Percentiles rank a stretch among this genome's conserved stretches.
These are phyloP conservation scores for Excoecaria cochinchinensis DNA, from an alignment of 345 rosid genomes.

Conservation along the genomic window DNA sequence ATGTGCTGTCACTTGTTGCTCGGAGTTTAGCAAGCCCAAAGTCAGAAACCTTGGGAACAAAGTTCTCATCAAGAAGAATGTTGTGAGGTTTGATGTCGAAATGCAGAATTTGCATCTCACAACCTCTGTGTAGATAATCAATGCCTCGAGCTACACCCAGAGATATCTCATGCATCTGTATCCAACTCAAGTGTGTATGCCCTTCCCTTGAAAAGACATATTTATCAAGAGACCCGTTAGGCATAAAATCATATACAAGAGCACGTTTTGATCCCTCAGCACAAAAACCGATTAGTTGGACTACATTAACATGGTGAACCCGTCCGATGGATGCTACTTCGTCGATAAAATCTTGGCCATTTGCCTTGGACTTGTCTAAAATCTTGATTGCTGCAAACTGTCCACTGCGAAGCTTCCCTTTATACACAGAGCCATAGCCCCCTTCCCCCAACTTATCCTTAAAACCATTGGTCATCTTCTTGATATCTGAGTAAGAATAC, in stretches of 20 bases:
- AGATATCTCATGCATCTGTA: constrained; percentile 14
- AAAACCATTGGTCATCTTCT: constrained; percentile 16
- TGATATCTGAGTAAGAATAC: constrained; percentile 19
- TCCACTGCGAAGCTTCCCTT: constrained; percentile 20
- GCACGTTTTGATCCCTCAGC: constrained; percentile 20
- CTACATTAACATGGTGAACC: constrained; percentile 20
- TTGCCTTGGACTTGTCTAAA: constrained; percentile 11
- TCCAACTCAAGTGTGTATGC: constrained; percentile 6
- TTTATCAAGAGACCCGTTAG: constrained; percentile 22
- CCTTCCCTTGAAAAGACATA: constrained; percentile 15
- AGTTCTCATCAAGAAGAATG: constrained; percentile 23
- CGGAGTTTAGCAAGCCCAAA: constrained; percentile 23
- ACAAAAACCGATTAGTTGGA: constrained; percentile 17
- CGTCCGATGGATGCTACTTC: constrained; percentile 22
- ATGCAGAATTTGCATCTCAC: constrained; percentile 22
- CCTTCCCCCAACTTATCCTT: constrained; percentile 23
- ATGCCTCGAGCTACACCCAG: constrained; percentile 19
- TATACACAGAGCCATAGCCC: constrained; percentile 17
- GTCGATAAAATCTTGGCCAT: constrained; percentile 22
- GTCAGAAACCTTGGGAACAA: constrained; percentile 18
- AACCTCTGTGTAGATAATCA: constrained; percentile 20
- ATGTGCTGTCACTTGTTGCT: neutral
- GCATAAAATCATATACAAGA: constrained; percentile 23
- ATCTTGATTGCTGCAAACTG: constrained; percentile 23
- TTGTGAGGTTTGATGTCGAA: constrained; percentile 24